Evolutionary conservation across 495 filamentous ascomycete species (phyloP).

Genomic region (Hapsidospora chrysogenum): DNA sequence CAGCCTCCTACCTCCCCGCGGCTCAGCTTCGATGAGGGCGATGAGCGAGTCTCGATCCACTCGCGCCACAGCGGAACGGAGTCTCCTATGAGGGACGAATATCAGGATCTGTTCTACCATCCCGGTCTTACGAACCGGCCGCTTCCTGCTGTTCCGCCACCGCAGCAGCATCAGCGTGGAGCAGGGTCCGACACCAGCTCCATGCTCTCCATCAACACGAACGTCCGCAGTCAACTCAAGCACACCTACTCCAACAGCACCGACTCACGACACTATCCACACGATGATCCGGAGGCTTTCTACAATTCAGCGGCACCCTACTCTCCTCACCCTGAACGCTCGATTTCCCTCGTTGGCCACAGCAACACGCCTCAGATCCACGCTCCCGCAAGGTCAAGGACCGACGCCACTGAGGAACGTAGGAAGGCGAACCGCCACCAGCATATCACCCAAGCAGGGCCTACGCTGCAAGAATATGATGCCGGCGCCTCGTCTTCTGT

Average conservation of each 20-base stretch:
- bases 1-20: constrained; percentile 52
- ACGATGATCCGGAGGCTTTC: constrained; percentile 15
- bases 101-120: constrained; percentile 87
- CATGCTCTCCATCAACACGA: constrained; percentile 17
- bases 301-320: constrained; percentile 7
- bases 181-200: constrained; percentile 20
- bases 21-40: constrained; percentile 87
- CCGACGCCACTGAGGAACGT: constrained; percentile 61
- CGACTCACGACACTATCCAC: constrained; percentile 18
- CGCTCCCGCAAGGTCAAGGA: constrained; percentile 79
- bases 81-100: constrained; percentile 43
- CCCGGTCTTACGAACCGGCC: constrained; percentile 59
- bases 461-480: constrained; percentile 31
- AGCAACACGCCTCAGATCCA: constrained; percentile 64
- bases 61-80: constrained; percentile 37
- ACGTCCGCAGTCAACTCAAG: constrained; percentile 14
- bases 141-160: constrained; percentile 63
- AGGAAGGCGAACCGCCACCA: constrained; percentile 31
- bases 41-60: constrained; percentile 46
- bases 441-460: constrained; percentile 19
- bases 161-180: too few species aligned
- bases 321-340: constrained; percentile 54
- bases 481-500: constrained; percentile 32
- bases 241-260: constrained; percentile 22
- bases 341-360: constrained; percentile 68